These are phyloP conservation scores for Leptographium flavum DNA, from an alignment of 2,329 filamentous ascomycete species.

Conservation along the genomic window DNA sequence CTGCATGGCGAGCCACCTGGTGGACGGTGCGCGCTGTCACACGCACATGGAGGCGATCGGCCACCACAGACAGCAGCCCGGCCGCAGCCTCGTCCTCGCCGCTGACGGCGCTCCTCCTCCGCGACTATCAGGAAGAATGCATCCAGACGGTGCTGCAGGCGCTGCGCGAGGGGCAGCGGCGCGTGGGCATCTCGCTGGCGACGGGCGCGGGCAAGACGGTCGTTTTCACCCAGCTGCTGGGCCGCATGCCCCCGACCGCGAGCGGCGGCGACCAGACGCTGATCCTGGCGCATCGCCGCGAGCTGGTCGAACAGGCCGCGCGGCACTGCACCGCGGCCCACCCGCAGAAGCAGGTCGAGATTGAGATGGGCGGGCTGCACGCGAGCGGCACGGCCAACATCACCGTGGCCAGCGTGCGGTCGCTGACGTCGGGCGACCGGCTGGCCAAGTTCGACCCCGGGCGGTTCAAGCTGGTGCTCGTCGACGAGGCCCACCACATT, in stretches of 20 bases:
- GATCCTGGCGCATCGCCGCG: constrained; percentile 81
- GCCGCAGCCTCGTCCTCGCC: background rate
- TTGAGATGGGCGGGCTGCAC: constrained; percentile 75
- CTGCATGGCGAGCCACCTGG: background rate
- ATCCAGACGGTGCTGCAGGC: constrained; percentile 67
- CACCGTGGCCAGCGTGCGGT: constrained; percentile 80
- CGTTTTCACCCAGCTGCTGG: constrained; percentile 91
- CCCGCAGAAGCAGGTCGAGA: constrained; percentile 65
- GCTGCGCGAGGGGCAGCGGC: constrained; percentile 56
- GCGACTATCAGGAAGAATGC: constrained; percentile 83
- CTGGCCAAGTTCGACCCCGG: constrained; percentile 70
- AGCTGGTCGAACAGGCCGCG: constrained; percentile 89
- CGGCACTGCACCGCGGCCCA: constrained; percentile 71
- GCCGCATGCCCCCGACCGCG: constrained; percentile 47
- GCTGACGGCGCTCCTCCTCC: constrained; percentile 38
- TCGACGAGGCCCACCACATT: constrained; percentile 96
- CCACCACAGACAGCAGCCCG: background rate
- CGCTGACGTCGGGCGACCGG: constrained; percentile 61
- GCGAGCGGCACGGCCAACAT: constrained; percentile 79
- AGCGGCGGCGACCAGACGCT: constrained; percentile 59
- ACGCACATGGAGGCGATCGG: too few species aligned
- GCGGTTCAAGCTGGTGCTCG: constrained; percentile 76
- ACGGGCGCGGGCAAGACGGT: constrained; percentile 89
- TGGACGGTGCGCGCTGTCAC: background rate
- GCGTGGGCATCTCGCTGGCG: constrained; percentile 72